Evolutionary conservation across 78 protist species (phyloP).

Genomic region (Pigoraptor vietnamica): DNA sequence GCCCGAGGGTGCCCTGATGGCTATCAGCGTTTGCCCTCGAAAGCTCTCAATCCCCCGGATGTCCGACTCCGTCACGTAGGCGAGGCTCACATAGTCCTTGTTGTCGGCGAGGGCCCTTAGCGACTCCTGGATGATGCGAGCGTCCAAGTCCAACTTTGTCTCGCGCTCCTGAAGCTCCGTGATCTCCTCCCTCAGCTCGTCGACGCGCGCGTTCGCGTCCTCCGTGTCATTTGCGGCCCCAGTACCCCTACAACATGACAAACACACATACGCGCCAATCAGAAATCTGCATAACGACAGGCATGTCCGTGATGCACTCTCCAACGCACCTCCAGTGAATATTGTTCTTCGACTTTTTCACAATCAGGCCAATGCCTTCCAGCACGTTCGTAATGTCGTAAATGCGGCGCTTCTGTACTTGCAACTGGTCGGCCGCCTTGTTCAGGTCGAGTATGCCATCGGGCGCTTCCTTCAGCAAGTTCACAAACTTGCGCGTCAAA

Average conservation of each 20-base stretch:
- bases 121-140: neutral
- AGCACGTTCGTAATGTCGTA: constrained; percentile 94
- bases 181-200: neutral
- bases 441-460: constrained; percentile 26
- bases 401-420: constrained; percentile 81
- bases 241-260: neutral
- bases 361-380: constrained; percentile 89
- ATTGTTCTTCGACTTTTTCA: constrained; percentile 83
- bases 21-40: constrained; percentile 68
- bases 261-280: neutral
- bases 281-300: neutral
- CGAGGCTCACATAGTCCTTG: neutral
- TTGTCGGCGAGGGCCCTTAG: neutral
- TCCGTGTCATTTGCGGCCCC: neutral
- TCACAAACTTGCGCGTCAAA: constrained; percentile 7
- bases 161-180: neutral
- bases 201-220: neutral
- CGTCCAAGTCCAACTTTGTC: neutral
- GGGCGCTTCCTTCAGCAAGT: neutral
- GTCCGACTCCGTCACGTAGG: constrained; percentile 79
- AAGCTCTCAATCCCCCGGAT: constrained; percentile 44
- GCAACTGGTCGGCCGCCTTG: constrained; percentile 2
- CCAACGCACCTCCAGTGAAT: constrained; percentile 76
- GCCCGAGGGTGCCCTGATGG: constrained; percentile 82
- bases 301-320: neutral